Evolutionary conservation across 1,139 yeast species (phyloP).

Genomic region (Debaryomyces singareniensis): DNA sequence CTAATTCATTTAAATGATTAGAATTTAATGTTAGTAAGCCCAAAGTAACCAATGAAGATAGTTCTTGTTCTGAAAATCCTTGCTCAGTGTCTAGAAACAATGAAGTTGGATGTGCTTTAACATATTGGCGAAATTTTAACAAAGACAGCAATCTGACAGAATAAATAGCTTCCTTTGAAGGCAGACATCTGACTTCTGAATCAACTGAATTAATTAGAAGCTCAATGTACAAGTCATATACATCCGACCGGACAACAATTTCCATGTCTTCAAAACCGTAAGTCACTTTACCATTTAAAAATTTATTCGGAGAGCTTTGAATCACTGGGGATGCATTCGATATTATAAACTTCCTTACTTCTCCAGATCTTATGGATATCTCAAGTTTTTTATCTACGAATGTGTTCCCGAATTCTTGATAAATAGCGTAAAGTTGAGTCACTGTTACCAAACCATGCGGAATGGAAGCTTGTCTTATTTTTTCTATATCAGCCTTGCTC

Average conservation of each 20-base stretch:
- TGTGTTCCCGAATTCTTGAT: constrained; percentile 33
- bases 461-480: constrained; percentile 24
- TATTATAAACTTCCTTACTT: constrained; percentile 32
- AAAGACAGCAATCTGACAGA: too few relatives aligned
- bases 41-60: constrained; percentile 29
- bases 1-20: constrained; percentile 44
- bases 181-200: constrained; percentile 1
- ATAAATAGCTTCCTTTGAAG: neutral
- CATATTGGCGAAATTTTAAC: constrained; percentile 18
- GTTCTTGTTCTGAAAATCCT: constrained; percentile 19
- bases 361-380: constrained; percentile 26
- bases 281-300: constrained; percentile 29
- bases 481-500: constrained; percentile 33
- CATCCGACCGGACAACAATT: constrained; percentile 22
- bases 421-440: constrained; percentile 38
- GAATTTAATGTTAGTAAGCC: constrained; percentile 54
- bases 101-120: constrained; percentile 22
- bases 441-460: constrained; percentile 32
- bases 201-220: constrained; percentile 3
- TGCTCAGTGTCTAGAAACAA: constrained; percentile 21
- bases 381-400: constrained; percentile 40
- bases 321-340: constrained; percentile 43
- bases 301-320: constrained; percentile 28
- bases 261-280: constrained; percentile 44
- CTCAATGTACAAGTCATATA: constrained; percentile 16